phyloP scores from a whole-genome alignment of 805 yeast species.

The Ogataea trehaloabstinens region DNA sequence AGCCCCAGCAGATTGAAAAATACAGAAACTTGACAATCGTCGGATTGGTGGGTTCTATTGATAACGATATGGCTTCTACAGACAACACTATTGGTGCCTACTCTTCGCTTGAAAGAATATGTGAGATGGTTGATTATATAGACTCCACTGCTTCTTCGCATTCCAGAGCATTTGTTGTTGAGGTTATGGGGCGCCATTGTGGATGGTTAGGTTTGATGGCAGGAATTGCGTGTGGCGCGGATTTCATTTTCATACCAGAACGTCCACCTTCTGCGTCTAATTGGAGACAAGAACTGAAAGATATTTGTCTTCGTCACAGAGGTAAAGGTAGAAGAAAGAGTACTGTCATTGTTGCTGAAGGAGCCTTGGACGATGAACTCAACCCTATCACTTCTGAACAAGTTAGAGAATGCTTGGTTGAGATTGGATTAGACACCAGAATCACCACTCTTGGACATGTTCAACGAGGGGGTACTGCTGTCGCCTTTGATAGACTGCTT shows the following conservation, averaged over 20 bases:
- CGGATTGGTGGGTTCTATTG: constrained; percentile 95
- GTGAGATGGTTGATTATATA: constrained; percentile 92
- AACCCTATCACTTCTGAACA: constrained; percentile 76
- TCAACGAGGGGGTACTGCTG: constrained; percentile 98
- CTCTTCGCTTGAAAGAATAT: constrained; percentile 88
- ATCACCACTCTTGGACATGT: constrained; percentile 96
- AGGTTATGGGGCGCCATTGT: constrained; percentile 99
- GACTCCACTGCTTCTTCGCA: constrained; percentile 98
- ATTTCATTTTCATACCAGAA: constrained; percentile 91
- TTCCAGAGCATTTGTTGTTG: constrained; percentile 95
- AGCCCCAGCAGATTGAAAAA: constrained; percentile 56
- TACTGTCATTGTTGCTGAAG: constrained; percentile 96
- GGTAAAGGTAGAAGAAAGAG: constrained; percentile 88
- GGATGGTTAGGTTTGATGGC: constrained; percentile 99
- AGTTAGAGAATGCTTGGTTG: constrained; percentile 79
- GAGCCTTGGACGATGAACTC: constrained; percentile 83
- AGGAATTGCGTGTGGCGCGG: constrained; percentile 95
- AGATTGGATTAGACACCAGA: constrained; percentile 88
- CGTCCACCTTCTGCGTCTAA: constrained; percentile 71
- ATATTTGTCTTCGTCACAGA: constrained; percentile 76
- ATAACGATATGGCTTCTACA: constrained; percentile 96
- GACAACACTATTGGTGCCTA: constrained; percentile 97
- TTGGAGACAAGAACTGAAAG: constrained; percentile 81
- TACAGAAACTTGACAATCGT: constrained; percentile 78
- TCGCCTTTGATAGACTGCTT: constrained; percentile 85